phyloP scores from a whole-genome alignment of 352 stramenopile genomes.

The Phytophthora europaea region DNA sequence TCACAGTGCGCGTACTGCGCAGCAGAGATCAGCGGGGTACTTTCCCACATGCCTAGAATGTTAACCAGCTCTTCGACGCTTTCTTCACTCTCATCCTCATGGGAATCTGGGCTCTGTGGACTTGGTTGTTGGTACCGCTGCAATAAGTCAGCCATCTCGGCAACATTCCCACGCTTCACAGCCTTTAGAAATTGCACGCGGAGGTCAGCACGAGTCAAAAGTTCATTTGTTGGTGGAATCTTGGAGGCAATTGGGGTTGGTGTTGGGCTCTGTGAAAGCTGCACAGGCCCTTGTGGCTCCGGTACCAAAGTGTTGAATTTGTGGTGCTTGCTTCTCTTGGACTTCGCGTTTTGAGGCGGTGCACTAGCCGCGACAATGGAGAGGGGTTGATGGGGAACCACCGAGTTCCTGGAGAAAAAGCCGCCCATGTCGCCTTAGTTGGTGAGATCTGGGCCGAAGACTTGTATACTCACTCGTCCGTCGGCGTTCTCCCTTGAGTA shows the following conservation, averaged over 20 bases:
- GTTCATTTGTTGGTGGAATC: constrained; percentile 7
- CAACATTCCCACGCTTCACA: constrained; percentile 67
- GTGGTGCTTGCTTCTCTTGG: constrained; percentile 44
- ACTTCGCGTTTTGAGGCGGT: constrained; percentile 13
- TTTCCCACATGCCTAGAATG: constrained; percentile 86
- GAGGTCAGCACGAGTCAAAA: constrained; percentile 54
- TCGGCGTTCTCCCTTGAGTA: no score
- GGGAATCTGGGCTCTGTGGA: not conserved
- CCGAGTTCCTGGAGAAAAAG: constrained; percentile 57
- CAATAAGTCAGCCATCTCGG: constrained; percentile 43
- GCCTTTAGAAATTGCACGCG: constrained; percentile 73
- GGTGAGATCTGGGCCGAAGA: no score
- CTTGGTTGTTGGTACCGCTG: constrained; percentile 29
- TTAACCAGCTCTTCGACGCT: constrained; percentile 54
- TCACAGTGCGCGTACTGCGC: constrained; percentile 69
- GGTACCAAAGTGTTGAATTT: constrained; percentile 55
- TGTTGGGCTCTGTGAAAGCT: constrained; percentile 6
- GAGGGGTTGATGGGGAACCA: constrained; percentile 46
- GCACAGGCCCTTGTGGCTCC: constrained; percentile 30
- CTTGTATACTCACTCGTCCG: no score
- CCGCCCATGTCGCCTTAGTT: constrained; percentile 42
- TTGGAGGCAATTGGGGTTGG: constrained; percentile 1
- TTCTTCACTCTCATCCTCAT: constrained; percentile 35
- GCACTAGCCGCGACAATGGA: constrained; percentile 38
- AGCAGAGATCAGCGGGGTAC: constrained; percentile 82